phyloP scores from a whole-genome alignment of 1,284 basidiomycete genomes.

The Termitomyces sp. region DNA sequence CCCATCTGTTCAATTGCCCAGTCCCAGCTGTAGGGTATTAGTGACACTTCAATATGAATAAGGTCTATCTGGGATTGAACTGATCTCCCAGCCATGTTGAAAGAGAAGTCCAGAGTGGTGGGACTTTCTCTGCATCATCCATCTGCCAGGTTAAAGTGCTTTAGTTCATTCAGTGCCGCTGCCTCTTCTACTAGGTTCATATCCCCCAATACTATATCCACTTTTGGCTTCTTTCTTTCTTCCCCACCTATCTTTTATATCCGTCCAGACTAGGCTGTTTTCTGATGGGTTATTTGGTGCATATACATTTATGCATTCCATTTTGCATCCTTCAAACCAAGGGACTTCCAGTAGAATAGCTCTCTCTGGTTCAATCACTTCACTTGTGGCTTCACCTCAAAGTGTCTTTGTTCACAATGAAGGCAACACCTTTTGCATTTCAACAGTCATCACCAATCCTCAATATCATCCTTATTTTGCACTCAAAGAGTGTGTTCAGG shows the following conservation, averaged over 20 bases:
- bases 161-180: too few species aligned
- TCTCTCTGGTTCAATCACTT: too few species aligned
- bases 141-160: too few species aligned
- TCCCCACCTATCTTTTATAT: too few species aligned
- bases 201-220: not conserved
- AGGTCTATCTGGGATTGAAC: not conserved
- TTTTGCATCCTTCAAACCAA: too few species aligned
- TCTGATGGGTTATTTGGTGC: not conserved
- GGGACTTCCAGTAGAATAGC: too few species aligned
- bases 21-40: not conserved
- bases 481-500: slow-evolving; percentile 6
- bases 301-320: not conserved
- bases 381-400: slow-evolving; percentile 2
- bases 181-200: not conserved
- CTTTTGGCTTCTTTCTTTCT: not conserved
- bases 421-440: slow-evolving; percentile 14
- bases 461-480: slow-evolving; percentile 11
- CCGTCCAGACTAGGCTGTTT: too few species aligned
- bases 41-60: not conserved
- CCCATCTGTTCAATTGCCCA: not conserved
- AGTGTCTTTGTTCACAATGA: slow-evolving; percentile 18
- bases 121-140: too few species aligned
- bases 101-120: not conserved
- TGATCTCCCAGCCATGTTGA: not conserved
- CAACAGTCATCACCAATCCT: slow-evolving; percentile 5